A percentile compares a stretch with the other conserved stretches of the same genome.
phyloP scores from a whole-genome alignment of 129 eudicot genomes.

The Calendula officinalis region DNA sequence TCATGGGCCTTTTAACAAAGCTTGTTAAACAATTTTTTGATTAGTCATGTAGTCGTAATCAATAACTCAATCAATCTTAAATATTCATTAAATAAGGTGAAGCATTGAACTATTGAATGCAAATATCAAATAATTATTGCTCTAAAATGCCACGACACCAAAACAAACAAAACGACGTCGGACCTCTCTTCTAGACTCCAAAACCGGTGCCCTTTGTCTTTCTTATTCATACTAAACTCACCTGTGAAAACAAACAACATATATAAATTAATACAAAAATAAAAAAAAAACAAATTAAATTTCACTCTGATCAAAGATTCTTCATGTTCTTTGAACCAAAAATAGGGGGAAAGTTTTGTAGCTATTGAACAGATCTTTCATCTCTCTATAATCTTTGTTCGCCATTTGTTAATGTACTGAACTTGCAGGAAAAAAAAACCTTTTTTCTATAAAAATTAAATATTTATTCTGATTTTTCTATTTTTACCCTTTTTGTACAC shows the following conservation, averaged over 20 bases:
- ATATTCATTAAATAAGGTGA: slow-evolving; percentile 13
- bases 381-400: neutral
- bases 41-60: neutral
- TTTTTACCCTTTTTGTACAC: slow-evolving; percentile 5
- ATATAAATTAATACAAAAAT: neutral
- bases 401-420: slow-evolving; percentile 19
- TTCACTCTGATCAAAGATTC: slow-evolving; percentile 29
- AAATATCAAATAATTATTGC: neutral
- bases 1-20: too few species aligned
- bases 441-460: neutral
- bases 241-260: slow-evolving; percentile 21
- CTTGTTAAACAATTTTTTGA: too few species aligned
- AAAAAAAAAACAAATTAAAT: neutral
- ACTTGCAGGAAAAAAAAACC: slow-evolving; percentile 12
- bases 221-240: slow-evolving; percentile 23
- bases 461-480: slow-evolving; percentile 3
- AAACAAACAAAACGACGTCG: slow-evolving; percentile 26
- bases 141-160: slow-evolving; percentile 13
- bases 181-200: slow-evolving; percentile 4
- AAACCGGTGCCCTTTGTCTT: slow-evolving; percentile 12
- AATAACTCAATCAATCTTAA: slow-evolving; percentile 11
- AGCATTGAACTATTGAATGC: neutral
- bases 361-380: neutral
- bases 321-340: slow-evolving; percentile 24
- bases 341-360: slow-evolving; percentile 9